Conservation (phyloP, 371 early-diverging fungal species). For the Mucor racemosus region DNA sequence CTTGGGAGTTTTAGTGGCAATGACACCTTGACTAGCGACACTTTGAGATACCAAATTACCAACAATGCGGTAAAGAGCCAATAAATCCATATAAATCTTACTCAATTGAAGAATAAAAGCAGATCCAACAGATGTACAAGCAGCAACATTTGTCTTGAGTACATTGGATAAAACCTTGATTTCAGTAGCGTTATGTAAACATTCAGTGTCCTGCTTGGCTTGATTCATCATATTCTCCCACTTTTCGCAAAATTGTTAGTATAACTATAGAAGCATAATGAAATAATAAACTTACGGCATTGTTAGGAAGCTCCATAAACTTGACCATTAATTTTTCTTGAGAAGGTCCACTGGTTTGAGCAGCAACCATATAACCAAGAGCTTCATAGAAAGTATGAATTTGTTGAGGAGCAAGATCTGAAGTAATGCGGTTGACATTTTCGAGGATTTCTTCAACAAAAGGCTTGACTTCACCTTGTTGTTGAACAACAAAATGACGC, state of each 20-base stretch:
- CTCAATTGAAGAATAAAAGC: constrained; percentile 87
- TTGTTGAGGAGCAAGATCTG: constrained; percentile 90
- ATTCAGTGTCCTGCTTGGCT: constrained; percentile 72
- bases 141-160: constrained; percentile 94
- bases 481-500: constrained; percentile 92
- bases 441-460: constrained; percentile 95
- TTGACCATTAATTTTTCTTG: constrained; percentile 84
- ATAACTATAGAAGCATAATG: too few species aligned
- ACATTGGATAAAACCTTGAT: constrained; percentile 90
- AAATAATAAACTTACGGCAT: constrained; percentile 57
- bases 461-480: constrained; percentile 82
- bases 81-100: constrained; percentile 86
- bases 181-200: constrained; percentile 78
- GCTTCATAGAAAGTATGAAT: constrained; percentile 97
- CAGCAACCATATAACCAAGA: constrained; percentile 94
- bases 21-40: constrained; percentile 66
- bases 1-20: constrained; percentile 92
- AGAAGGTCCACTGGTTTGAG: constrained; percentile 71
- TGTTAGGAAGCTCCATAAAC: constrained; percentile 91
- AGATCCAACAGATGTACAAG: constrained; percentile 87
- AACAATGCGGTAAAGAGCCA: constrained; percentile 88
- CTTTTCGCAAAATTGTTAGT: constrained; percentile 23
- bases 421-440: constrained; percentile 78
- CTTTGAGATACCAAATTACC: constrained; percentile 82
- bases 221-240: constrained; percentile 83